Base-by-base conservation (phyloP, 192 early-diverging fungal species). In the Backusella sp. region DNA sequence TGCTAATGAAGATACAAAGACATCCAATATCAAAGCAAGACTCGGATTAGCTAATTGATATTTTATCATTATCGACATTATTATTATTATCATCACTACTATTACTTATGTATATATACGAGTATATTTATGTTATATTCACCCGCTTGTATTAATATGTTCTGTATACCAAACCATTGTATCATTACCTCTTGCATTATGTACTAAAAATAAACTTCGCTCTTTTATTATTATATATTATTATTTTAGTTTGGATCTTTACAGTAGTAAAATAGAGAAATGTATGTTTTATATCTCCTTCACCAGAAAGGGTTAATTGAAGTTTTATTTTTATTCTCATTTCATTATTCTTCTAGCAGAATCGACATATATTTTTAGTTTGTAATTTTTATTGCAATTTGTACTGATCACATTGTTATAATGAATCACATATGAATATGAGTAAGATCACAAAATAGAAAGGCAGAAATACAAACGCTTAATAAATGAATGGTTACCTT, bases 131-230 rank as follows among this genome's bases (percentile, higher is more conserved):
- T 56, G 19, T 23, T 23, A 62, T 62, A 62, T 28, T 28, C 56
- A 26, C 26, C 7, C 11, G 9, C 12, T 19, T 62, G 56, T 62
- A 62, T 62, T 62, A 28, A 62, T 62, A 62, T 62, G 56, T 5
- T 62, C 28, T 62, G 56, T 26, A 62, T 62, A 28, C 56, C 23
- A 62, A 62, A 62, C 23, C 56, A 62, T 62, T 62, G 56, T 62
- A 62, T 23, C 11, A 62, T 28, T 62, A 62, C 28, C 6, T 62
- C 21, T 62, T 62, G 56, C 56, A 62, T 62, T 23, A 62, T 28
- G 12, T 28, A 28, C 56, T 62, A 62, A 62, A 26, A 62, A 62
- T 62, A 62, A 62, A 59, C 6, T 59, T 59, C 23, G 11, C 53
- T 28, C 23, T 56, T 56, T 44, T 56, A 23, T 8, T 59, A 14